Evolutionary conservation across 306 rosid species (phyloP).

Genomic region (Alnus rubra): DNA sequence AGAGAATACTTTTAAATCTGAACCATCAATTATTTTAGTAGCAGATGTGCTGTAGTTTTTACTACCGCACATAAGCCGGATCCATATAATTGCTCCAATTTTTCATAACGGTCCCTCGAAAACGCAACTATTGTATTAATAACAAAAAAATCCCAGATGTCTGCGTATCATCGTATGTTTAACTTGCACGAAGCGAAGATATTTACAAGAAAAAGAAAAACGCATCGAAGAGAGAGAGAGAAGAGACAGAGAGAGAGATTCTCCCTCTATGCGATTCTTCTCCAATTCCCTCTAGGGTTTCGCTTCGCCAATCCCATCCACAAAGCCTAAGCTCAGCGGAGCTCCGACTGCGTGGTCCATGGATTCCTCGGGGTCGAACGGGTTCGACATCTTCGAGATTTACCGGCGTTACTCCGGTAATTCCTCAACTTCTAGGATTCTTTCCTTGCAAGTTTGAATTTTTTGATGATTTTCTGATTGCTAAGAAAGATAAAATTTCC

Average conservation of each 20-base stretch:
- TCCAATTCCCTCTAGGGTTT: slow-evolving; percentile 8
- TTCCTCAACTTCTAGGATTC: not conserved
- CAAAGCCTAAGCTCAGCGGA: not conserved
- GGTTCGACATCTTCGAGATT: slow-evolving; percentile 60
- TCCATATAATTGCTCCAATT: too few species aligned
- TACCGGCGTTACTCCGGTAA: slow-evolving; percentile 76
- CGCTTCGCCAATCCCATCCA: not conserved
- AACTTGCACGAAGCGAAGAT: too few species aligned
- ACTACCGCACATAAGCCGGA: too few species aligned
- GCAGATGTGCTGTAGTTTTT: too few species aligned
- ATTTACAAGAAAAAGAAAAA: too few species aligned
- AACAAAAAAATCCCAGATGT: too few species aligned
- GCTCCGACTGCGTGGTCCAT: slow-evolving; percentile 39
- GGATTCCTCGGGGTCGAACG: slow-evolving; percentile 49
- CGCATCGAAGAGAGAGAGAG: too few species aligned
- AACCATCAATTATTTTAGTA: too few species aligned
- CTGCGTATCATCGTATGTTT: too few species aligned
- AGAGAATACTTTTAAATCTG: too few species aligned
- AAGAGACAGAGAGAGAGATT: not conserved
- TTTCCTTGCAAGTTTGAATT: not conserved
- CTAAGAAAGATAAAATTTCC: not conserved
- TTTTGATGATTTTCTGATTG: not conserved
- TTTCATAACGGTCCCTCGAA: too few species aligned
- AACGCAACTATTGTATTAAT: too few species aligned
- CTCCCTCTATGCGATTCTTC: not conserved